These are phyloP conservation scores for Dipteronia dyeriana DNA, from an alignment of 345 rosid species.

Conservation along the genomic window DNA sequence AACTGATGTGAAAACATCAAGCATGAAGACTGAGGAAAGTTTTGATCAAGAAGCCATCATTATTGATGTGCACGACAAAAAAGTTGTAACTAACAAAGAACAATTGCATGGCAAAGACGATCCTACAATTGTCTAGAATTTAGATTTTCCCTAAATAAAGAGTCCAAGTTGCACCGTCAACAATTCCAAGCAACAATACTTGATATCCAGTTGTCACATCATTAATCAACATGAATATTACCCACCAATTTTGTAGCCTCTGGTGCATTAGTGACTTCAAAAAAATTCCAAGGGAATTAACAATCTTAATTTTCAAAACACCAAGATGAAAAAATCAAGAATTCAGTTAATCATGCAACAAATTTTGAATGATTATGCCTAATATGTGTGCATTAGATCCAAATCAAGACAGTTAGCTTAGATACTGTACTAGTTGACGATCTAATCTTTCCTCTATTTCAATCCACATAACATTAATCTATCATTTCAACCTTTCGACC, in stretches of 20 bases:
- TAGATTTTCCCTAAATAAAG: neutral
- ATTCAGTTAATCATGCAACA: neutral
- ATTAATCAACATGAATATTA: neutral
- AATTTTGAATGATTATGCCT: neutral
- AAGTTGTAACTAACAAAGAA: slow-evolving; percentile 18
- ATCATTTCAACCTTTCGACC: neutral
- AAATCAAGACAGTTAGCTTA: neutral
- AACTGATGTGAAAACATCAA: slow-evolving; percentile 23
- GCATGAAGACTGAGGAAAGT: slow-evolving; percentile 15
- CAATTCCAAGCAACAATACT: neutral
- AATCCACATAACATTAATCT: neutral
- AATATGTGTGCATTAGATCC: neutral
- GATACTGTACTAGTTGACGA: neutral
- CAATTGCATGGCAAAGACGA: slow-evolving; percentile 10
- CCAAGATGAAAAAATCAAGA: neutral
- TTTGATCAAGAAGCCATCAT: slow-evolving; percentile 34
- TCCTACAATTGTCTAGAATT: slow-evolving; percentile 10
- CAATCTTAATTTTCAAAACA: neutral
- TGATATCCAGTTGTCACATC: neutral
- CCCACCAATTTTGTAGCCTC: neutral
- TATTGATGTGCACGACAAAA: slow-evolving; percentile 20
- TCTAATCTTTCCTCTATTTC: neutral
- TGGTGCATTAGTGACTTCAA: neutral
- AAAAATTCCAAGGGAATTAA: neutral
- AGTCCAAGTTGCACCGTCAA: slow-evolving; percentile 4